These are phyloP conservation scores for Pichia sp. DNA, from an alignment of 1,139 yeast species.

Conservation along the genomic window DNA sequence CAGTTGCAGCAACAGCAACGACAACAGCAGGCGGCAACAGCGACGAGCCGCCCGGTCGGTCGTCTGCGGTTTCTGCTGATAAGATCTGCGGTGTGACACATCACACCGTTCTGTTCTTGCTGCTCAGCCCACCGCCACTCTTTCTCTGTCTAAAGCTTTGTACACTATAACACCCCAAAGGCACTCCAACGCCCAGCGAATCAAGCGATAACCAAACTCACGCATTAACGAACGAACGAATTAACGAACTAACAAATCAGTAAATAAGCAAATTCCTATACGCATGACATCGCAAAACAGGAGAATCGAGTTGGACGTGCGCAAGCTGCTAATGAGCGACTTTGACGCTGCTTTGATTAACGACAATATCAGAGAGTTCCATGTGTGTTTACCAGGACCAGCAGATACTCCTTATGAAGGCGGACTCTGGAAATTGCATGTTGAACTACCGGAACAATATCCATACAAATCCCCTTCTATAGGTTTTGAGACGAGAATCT, in stretches of 20 bases:
- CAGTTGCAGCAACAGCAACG: constrained; percentile 1
- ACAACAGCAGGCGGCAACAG: constrained; percentile 4
- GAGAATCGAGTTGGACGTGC: constrained; percentile 93
- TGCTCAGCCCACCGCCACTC: not conserved
- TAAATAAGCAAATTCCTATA: too few relatives aligned
- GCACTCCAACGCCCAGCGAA: too few relatives aligned
- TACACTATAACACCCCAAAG: too few relatives aligned
- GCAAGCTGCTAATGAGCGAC: constrained; percentile 93
- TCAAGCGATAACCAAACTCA: too few relatives aligned
- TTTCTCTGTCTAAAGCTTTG: too few relatives aligned
- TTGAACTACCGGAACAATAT: constrained; percentile 90
- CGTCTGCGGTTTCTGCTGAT: not conserved
- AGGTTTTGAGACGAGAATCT: constrained; percentile 86
- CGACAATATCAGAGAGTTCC: constrained; percentile 87
- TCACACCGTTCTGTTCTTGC: not conserved
- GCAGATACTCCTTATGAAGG: constrained; percentile 82
- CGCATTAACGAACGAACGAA: too few relatives aligned
- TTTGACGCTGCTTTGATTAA: constrained; percentile 80
- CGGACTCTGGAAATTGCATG: constrained; percentile 88
- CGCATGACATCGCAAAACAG: constrained; percentile 8
- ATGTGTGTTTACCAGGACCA: constrained; percentile 84
- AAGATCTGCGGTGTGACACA: not conserved
- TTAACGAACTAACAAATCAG: too few relatives aligned
- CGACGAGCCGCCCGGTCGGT: not conserved
- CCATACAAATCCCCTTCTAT: constrained; percentile 95